Percentiles rank a stretch among this genome's conserved stretches.
Evolutionary conservation across 805 yeast genomes (phyloP).

Genomic region (Metschnikowia drakensbergensis): DNA sequence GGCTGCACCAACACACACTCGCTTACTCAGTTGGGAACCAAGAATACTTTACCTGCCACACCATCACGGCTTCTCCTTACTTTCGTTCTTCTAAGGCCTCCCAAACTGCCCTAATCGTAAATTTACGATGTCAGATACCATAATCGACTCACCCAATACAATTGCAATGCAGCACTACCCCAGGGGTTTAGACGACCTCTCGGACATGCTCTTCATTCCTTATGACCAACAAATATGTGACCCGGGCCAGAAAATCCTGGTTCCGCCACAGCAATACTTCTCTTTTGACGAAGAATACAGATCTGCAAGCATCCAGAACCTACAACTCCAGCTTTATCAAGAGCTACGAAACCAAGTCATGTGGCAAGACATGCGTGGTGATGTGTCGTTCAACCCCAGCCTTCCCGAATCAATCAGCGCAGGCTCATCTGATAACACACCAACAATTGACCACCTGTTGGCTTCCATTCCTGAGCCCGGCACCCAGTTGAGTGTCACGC

Average conservation of each 20-base stretch:
- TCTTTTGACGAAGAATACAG: not conserved
- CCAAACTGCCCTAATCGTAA: not conserved
- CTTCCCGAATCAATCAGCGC: constrained; percentile 15
- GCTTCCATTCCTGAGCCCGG: not conserved
- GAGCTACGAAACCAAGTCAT: constrained; percentile 11
- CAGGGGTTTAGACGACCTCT: not conserved
- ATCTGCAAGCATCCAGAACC: constrained; percentile 5
- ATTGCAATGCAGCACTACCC: not conserved
- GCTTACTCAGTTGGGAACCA: not conserved
- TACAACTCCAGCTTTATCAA: constrained; percentile 10
- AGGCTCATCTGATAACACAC: constrained; percentile 17
- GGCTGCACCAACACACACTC: not conserved
- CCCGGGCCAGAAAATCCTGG: not conserved
- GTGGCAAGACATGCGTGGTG: constrained; percentile 12
- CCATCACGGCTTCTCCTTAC: not conserved
- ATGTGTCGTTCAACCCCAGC: constrained; percentile 13
- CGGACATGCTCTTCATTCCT: not conserved
- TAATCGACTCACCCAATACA: not conserved
- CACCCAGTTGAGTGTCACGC: not conserved
- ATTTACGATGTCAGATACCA: not conserved
- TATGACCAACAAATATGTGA: constrained; percentile 1
- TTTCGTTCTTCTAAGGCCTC: not conserved
- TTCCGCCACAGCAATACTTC: not conserved
- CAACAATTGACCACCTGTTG: constrained; percentile 7
- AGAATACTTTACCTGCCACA: not conserved